Conservation (phyloP, 2,329 filamentous ascomycete genomes). For the Colletotrichum orbiculare region DNA sequence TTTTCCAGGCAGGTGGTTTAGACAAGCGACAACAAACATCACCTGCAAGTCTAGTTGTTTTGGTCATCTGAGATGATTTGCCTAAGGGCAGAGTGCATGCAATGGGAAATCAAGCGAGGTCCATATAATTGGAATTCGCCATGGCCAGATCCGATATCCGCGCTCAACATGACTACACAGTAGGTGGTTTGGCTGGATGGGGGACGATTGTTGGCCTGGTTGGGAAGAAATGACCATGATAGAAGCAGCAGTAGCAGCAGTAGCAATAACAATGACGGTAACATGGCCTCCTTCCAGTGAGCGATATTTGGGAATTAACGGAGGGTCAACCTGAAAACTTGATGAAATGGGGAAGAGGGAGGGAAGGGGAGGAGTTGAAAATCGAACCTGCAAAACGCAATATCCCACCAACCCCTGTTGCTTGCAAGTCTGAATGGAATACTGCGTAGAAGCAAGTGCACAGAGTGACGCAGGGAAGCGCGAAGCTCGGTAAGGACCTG, state of each 20-base stretch:
- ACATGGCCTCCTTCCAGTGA: background rate
- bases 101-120: too few relatives aligned
- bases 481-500: background rate
- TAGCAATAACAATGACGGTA: slow-evolving; percentile 13
- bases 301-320: slow-evolving; percentile 20
- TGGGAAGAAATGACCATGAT: slow-evolving; percentile 12
- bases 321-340: background rate
- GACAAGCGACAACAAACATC: too few relatives aligned
- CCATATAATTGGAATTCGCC: too few relatives aligned
- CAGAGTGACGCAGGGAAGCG: slow-evolving; percentile 3
- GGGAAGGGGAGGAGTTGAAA: background rate
- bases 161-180: too few relatives aligned
- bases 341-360: slow-evolving; percentile 6
- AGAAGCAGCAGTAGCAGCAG: background rate
- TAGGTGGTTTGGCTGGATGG: too few relatives aligned
- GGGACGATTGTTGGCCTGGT: background rate
- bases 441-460: slow-evolving; percentile 20
- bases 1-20: too few relatives aligned
- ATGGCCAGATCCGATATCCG: too few relatives aligned
- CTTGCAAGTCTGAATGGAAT: slow-evolving; percentile 34
- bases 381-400: slow-evolving; percentile 14
- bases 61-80: too few relatives aligned
- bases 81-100: too few relatives aligned
- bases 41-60: too few relatives aligned
- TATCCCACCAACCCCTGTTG: slow-evolving; percentile 31